A percentile compares a stretch with the other conserved stretches of the same genome.
phyloP scores from a whole-genome alignment of 148 eudicot species.

The Cornus florida region DNA sequence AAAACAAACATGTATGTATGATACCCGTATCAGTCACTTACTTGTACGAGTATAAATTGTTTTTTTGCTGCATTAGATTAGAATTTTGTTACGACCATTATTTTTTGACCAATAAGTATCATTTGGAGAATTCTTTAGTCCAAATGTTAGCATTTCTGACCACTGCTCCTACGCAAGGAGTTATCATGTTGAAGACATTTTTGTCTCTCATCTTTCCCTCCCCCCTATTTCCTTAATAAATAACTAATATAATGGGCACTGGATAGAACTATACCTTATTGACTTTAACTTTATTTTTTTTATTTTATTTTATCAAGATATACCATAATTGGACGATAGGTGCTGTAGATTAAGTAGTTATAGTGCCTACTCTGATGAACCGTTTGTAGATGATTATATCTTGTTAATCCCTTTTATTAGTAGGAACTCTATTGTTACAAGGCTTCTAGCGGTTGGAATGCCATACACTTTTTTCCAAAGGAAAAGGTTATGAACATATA shows the following conservation, averaged over 20 bases:
- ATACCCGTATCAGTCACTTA: constrained; percentile 6
- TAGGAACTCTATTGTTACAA: no score
- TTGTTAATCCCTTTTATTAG: no score
- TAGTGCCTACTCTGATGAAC: no score
- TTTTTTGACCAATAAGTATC: neutral
- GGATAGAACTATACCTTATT: no score
- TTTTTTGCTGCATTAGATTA: neutral
- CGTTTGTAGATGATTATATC: no score
- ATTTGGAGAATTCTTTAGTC: neutral
- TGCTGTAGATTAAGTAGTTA: no score
- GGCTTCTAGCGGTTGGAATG: no score
- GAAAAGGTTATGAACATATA: no score
- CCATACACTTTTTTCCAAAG: no score
- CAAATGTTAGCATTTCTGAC: neutral
- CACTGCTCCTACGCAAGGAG: neutral
- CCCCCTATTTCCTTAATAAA: neutral
- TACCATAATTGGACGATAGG: no score
- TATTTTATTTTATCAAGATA: no score
- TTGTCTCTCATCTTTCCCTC: neutral
- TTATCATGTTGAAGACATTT: neutral
- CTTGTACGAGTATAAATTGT: neutral
- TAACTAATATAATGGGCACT: neutral
- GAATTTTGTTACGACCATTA: neutral
- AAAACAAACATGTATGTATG: constrained; percentile 85
- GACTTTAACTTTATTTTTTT: no score